Conservation (phyloP, 805 yeast species). For the Metschnikowia arizonensis region DNA sequence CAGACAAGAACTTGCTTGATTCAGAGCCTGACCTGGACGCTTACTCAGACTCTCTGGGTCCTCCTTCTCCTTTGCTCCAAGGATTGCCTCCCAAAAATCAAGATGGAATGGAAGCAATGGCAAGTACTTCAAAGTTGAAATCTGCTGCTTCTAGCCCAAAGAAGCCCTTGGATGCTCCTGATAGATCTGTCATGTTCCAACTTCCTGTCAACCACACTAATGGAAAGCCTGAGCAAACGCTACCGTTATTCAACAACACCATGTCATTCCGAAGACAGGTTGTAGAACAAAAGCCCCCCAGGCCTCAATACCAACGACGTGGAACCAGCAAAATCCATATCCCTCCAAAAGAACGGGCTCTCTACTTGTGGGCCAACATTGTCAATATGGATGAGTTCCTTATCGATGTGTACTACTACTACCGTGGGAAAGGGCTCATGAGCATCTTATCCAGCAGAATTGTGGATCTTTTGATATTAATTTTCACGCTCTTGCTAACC, state of each 20-base stretch:
- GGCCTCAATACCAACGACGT: conserved; percentile 4
- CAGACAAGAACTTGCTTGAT: conserved; percentile 23
- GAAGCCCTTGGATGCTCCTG: conserved; percentile 1
- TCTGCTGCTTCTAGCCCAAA: background rate
- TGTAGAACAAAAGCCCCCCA: background rate
- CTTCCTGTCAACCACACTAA: conserved; percentile 4
- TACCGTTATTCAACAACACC: conserved; percentile 7
- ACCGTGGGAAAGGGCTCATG: conserved; percentile 76
- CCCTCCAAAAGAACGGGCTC: conserved; percentile 64
- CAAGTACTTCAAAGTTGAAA: background rate
- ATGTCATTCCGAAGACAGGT: conserved; percentile 3
- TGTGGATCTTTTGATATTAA: conserved; percentile 66
- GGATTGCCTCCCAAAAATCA: background rate
- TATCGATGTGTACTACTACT: conserved; percentile 78
- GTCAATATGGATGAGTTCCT: conserved; percentile 85
- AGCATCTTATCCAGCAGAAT: conserved; percentile 68
- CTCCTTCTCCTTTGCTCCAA: conserved; percentile 17
- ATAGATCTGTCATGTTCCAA: conserved; percentile 11
- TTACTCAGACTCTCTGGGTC: conserved; percentile 21
- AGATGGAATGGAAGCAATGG: background rate
- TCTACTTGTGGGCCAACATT: conserved; percentile 96
- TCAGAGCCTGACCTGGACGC: conserved; percentile 35
- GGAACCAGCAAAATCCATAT: conserved; percentile 20
- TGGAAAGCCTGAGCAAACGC: background rate
- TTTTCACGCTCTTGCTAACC: conserved; percentile 75